Evolutionary conservation across 169 alveolate species (phyloP).

Genomic region (Eimeria brunetti): DNA sequence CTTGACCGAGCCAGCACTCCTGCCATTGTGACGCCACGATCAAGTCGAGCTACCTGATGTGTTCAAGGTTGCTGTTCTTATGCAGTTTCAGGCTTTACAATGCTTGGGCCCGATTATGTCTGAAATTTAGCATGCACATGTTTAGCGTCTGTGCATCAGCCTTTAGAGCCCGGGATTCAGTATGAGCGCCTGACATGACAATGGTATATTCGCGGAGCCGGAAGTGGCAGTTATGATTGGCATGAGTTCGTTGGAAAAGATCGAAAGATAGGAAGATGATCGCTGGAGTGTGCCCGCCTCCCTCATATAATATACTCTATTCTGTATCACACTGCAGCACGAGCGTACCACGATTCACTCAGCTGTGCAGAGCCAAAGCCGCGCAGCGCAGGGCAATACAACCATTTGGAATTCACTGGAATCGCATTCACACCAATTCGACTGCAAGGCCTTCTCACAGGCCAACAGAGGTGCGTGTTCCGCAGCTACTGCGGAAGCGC

Average conservation of each 20-base stretch:
- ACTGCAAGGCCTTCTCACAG: neutral
- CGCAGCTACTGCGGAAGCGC: neutral
- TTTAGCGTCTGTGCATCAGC: no score
- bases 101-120: neutral
- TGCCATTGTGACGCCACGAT: neutral
- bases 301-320: neutral
- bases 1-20: neutral
- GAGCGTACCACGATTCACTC: neutral
- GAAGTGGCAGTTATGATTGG: neutral
- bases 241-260: neutral
- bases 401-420: neutral
- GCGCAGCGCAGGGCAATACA: neutral
- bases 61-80: neutral
- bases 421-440: neutral
- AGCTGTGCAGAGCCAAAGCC: neutral
- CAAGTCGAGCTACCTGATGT: neutral
- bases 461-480: neutral
- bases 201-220: neutral
- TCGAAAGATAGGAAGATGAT: no score
- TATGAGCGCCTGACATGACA: neutral
- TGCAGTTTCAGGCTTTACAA: neutral
- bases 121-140: no score
- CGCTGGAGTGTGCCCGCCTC: neutral
- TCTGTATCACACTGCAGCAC: neutral
- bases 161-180: no score